Evolutionary conservation across 257 asterid genomes (phyloP), one percentile per base, ranked within the genome.

Genomic region (Lantana camara): DNA sequence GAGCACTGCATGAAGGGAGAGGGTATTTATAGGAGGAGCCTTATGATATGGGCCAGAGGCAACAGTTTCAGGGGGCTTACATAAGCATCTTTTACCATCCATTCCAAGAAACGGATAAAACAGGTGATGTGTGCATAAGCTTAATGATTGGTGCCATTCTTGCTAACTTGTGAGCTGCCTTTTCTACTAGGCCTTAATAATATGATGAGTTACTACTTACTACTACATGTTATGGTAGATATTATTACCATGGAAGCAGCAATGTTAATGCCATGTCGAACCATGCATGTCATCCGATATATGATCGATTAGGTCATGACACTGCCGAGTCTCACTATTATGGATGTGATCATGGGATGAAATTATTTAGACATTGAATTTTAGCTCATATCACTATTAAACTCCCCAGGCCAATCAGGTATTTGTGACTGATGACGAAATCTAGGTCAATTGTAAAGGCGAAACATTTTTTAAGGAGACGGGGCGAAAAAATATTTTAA

Each of bases 1-100:
- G 73, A 48, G 30, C 41, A 60, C 17, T 79, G 91, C 78, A 69
- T 79, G 86, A 64, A 64, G 76, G 56, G 60, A 74, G 5, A 40
- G 67, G 74, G 80, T 57, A 85, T 91, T 83, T 91, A 91, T 88
- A 85, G 83, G 73, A 21, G 69, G 70, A 63, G 61, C 61, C 24
- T 45, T 40, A 35, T 55, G 37, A 56, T 61, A 72, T 63, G 67
- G 79, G 74, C 64, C 79, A 67, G 40, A 66, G 12, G 44, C 32
- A 69, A 70, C 65, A 67, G 73, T 75, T 71, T 40, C 68, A 67
- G 74, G 77, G 72, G 77, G 72, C 77, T 82, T 75, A 80, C 95
- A 71, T 53, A 63, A 75, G 80, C 83, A 73, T 68, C 64, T 27
- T 47, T 22, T 40, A 57, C 66, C 75, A 72, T 55, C 68, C 67